Conservation (phyloP, 83 land plant genomes). For the Picea abies region DNA sequence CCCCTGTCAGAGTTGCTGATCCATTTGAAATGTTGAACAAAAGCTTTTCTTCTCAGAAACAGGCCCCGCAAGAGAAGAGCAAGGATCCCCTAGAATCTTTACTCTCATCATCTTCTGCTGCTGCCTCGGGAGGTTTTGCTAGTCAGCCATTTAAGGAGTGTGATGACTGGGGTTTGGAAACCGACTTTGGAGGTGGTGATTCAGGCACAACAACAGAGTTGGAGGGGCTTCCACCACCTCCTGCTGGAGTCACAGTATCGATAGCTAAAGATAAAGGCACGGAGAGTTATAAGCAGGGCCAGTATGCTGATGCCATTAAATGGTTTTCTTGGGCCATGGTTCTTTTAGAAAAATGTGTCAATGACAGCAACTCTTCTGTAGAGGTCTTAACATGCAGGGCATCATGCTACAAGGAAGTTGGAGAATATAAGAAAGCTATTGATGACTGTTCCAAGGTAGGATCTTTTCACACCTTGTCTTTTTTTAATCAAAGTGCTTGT, state of each 20-base stretch:
- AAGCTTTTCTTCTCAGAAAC: conserved; percentile 10
- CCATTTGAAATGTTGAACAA: conserved; percentile 48
- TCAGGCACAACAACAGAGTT: conserved; percentile 78
- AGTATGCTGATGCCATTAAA: conserved; percentile 95
- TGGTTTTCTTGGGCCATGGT: conserved; percentile 95
- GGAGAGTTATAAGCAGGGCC: conserved; percentile 86
- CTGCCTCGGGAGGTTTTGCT: conserved; percentile 10
- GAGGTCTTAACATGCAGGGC: conserved; percentile 80
- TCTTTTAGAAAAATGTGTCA: conserved; percentile 55
- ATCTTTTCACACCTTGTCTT: neutral
- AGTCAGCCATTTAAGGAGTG: conserved; percentile 28
- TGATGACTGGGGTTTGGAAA: conserved; percentile 76
- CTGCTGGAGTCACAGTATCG: conserved; percentile 75
- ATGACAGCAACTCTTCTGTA: conserved; percentile 32
- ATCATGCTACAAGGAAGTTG: conserved; percentile 95
- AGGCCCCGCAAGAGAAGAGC: conserved; percentile 11
- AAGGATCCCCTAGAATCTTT: conserved; percentile 24
- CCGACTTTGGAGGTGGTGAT: conserved; percentile 47
- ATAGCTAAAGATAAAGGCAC: conserved; percentile 77
- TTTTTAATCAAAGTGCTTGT: neutral
- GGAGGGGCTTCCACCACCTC: conserved; percentile 92
- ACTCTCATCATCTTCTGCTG: conserved; percentile 25
- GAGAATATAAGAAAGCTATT: conserved; percentile 96
- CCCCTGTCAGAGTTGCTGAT: conserved; percentile 25
- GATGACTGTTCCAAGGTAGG: conserved; percentile 91